Percentiles rank a stretch among this genome's conserved stretches.
Evolutionary conservation across 2,329 filamentous ascomycete genomes (phyloP).

Genomic region (Mycocentrospora acerina): DNA sequence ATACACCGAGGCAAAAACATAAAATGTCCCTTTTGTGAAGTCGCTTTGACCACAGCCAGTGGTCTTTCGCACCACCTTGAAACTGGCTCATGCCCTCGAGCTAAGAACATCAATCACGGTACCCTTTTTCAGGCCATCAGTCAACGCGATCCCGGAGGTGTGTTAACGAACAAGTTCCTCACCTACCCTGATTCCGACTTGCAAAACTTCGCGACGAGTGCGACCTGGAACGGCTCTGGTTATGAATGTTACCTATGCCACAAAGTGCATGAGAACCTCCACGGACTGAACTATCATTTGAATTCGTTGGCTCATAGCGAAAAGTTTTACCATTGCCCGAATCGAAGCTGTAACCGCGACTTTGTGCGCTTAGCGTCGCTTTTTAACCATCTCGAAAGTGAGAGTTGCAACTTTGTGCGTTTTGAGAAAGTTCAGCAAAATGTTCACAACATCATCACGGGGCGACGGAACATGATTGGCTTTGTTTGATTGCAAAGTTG

Average conservation of each 20-base stretch:
- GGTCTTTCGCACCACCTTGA: constrained; percentile 62
- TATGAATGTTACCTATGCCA: constrained; percentile 59
- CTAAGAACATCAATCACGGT: constrained; percentile 50
- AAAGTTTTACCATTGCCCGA: constrained; percentile 50
- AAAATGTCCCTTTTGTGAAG: constrained; percentile 59
- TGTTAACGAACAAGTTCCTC: constrained; percentile 54
- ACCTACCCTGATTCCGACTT: constrained; percentile 32
- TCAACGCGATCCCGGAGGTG: constrained; percentile 48
- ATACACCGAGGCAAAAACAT: constrained; percentile 51
- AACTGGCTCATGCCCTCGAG: constrained; percentile 52
- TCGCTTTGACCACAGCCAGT: constrained; percentile 51
- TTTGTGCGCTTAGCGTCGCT: constrained; percentile 45
- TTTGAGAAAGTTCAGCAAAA: constrained; percentile 45
- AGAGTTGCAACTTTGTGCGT: constrained; percentile 43
- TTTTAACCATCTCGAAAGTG: constrained; percentile 51
- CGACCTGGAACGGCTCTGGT: constrained; percentile 47
- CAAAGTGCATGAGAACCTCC: constrained; percentile 40
- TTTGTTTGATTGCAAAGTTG: no score
- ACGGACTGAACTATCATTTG: constrained; percentile 54
- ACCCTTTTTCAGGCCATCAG: constrained; percentile 51
- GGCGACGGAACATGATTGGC: constrained; percentile 7
- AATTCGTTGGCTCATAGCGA: constrained; percentile 55
- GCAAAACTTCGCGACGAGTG: constrained; percentile 31
- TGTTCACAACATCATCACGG: constrained; percentile 10
- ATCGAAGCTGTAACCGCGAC: constrained; percentile 40